These are phyloP conservation scores for Fraxinus angustifolia DNA, from an alignment of 305 asterid genomes.

Conservation along the genomic window DNA sequence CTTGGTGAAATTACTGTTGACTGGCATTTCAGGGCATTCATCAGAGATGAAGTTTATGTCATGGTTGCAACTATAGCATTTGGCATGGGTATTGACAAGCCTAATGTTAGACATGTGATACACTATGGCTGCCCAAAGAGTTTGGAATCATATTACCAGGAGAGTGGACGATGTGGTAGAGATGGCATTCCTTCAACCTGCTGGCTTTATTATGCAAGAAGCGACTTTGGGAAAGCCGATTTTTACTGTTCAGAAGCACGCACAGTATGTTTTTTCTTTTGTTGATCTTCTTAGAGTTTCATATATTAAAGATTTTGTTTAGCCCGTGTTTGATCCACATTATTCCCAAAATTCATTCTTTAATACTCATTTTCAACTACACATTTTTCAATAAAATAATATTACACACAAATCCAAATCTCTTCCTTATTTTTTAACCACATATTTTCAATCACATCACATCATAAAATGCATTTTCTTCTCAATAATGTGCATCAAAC, in stretches of 20 bases:
- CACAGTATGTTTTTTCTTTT: slow-evolving; percentile 46
- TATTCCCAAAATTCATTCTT: too few species aligned
- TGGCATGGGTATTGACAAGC: slow-evolving; percentile 98
- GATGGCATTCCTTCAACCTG: slow-evolving; percentile 89
- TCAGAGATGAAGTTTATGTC: slow-evolving; percentile 83
- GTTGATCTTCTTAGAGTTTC: slow-evolving; percentile 24
- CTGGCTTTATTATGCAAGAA: slow-evolving; percentile 72
- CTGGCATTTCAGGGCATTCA: slow-evolving; percentile 61
- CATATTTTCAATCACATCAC: too few species aligned
- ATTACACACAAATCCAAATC: too few species aligned
- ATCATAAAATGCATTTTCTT: too few species aligned
- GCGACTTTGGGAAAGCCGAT: slow-evolving; percentile 78
- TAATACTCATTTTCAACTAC: too few species aligned
- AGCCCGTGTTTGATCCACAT: too few species aligned
- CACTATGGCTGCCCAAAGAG: slow-evolving; percentile 98
- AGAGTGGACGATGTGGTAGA: slow-evolving; percentile 96
- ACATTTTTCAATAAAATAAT: too few species aligned
- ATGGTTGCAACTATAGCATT: slow-evolving; percentile 97
- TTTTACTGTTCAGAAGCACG: slow-evolving; percentile 77
- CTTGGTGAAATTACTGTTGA: not conserved
- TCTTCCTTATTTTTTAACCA: too few species aligned
- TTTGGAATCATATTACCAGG: slow-evolving; percentile 94
- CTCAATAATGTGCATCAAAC: too few species aligned
- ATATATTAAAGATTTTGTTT: slow-evolving; percentile 1
- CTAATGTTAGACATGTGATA: slow-evolving; percentile 80